Conservation (phyloP, 2,329 filamentous ascomycete species). For the Onygenales sp. region DNA sequence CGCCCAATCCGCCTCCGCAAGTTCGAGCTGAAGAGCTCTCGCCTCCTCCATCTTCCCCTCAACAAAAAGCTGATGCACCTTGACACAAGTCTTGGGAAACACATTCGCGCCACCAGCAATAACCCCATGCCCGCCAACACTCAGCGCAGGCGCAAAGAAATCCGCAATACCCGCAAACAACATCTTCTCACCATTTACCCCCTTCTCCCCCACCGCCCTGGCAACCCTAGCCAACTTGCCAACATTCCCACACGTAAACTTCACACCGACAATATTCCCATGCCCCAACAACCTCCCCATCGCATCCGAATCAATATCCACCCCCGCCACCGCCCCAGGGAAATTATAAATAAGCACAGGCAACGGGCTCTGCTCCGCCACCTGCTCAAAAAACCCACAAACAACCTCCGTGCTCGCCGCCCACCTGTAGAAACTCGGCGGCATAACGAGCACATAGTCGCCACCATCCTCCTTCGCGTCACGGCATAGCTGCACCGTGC, state of each 20-base stretch:
- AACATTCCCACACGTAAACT: slow-evolving; percentile 65
- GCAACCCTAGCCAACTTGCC: slow-evolving; percentile 60
- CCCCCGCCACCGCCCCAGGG: slow-evolving; percentile 55
- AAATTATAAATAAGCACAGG: slow-evolving; percentile 67
- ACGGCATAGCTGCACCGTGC: slow-evolving; percentile 59
- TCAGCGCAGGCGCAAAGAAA: slow-evolving; percentile 59
- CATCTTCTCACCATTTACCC: slow-evolving; percentile 47
- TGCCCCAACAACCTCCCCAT: slow-evolving; percentile 50
- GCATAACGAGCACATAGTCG: slow-evolving; percentile 66
- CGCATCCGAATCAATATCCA: slow-evolving; percentile 59
- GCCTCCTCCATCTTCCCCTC: slow-evolving; percentile 52
- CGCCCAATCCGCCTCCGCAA: not conserved
- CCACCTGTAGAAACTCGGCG: slow-evolving; percentile 65
- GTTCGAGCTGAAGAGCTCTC: slow-evolving; percentile 42
- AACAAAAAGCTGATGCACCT: slow-evolving; percentile 50
- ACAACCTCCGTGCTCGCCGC: slow-evolving; percentile 54
- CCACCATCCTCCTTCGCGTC: slow-evolving; percentile 62
- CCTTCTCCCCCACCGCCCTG: slow-evolving; percentile 31
- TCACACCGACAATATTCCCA: slow-evolving; percentile 59
- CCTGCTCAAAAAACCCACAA: slow-evolving; percentile 55
- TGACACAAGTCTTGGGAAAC: slow-evolving; percentile 53
- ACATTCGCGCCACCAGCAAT: slow-evolving; percentile 64
- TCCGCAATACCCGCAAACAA: slow-evolving; percentile 64
- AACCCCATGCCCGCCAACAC: slow-evolving; percentile 60
- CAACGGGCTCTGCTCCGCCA: slow-evolving; percentile 51